A percentile compares a stretch with the other conserved stretches of the same genome.
Conservation (phyloP, 176 grass and related monocot genomes). For the Alopecurus myosuroides region DNA sequence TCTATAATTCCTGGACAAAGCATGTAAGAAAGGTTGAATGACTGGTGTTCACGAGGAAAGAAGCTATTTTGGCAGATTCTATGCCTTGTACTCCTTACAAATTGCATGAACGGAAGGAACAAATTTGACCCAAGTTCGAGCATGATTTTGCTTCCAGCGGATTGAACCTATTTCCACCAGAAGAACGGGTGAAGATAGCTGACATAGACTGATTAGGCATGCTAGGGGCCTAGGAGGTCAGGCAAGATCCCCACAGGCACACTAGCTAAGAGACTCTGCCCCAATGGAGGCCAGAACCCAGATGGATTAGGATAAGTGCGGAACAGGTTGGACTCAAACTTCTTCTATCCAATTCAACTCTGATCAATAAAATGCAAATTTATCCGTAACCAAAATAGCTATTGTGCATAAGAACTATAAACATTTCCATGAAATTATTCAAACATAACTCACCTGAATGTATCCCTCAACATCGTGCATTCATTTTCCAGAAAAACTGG, state of each 20-base stretch:
- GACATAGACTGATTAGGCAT: background rate
- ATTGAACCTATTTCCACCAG: background rate
- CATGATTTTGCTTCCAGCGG: background rate
- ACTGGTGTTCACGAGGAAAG: background rate
- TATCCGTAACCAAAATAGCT: background rate
- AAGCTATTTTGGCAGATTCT: constrained; percentile 4
- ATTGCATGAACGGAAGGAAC: background rate
- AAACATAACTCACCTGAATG: constrained; percentile 73
- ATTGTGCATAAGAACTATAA: background rate
- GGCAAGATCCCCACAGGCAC: background rate
- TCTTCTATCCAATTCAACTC: background rate
- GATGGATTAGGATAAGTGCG: background rate
- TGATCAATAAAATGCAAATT: constrained; percentile 2
- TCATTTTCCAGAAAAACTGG: constrained; percentile 94
- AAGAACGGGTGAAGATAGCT: background rate
- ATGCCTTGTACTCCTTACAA: constrained; percentile 1
- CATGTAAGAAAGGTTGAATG: background rate
- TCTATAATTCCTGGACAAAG: constrained; percentile 1
- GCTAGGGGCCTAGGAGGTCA: constrained; percentile 1
- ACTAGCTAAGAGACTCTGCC: background rate
- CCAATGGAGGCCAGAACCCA: background rate
- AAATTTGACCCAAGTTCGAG: background rate
- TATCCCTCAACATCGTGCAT: constrained; percentile 74
- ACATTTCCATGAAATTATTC: constrained; percentile 6
- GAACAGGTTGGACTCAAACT: background rate